Evolutionary conservation across 1,284 basidiomycete species (phyloP), one percentile per base, ranked within the genome.

Genomic region (Melampsora larici-populina): DNA sequence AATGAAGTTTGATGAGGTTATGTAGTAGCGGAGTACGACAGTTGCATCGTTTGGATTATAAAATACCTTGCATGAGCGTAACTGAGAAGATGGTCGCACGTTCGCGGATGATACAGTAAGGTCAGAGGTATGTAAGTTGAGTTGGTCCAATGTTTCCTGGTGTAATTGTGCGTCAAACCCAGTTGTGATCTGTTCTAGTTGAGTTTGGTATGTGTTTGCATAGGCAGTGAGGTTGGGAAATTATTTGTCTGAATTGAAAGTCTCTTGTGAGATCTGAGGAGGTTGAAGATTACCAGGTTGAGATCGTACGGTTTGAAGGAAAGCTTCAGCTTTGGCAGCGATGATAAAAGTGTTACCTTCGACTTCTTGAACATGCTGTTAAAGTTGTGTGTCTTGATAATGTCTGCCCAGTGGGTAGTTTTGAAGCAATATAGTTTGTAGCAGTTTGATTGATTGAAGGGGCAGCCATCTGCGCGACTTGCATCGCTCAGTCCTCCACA

Each of bases 1-100:
- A 81, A 73, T 84, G 83, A 13, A 82, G 76, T 21, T 79, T 79
- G 58, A 81, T 80, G 58, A 85, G 81, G 67, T 81, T 80, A 40
- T 81, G 80, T 31, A 85, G 79, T 21, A 84, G 79, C 17, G 82
- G 11, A 85, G 73, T 18, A 85, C 81, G 55, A 58, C 55, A 70
- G 66, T 70, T 29, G 67, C 43, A 63, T 78, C 75, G 58, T 49
- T 64, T n/a, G 75, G 36, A 65, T 70, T 43, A 65, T 78, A 2
- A 68, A 78, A 26, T 78, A 78, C 51, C 51, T 67, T 24, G 68
- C 75, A 70, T 78, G 75, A 24, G 75, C 75, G 62, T 78, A 78
- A 33, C 67, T 70, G 24, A 78, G 68, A 17, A 78, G 48, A 65
- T 70, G 70, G 36, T 78, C 75, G 26, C 75, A 58, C 24, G 75